Evolutionary conservation across 139 green algal genomes (phyloP).

Genomic region (Asterochloris erici): DNA sequence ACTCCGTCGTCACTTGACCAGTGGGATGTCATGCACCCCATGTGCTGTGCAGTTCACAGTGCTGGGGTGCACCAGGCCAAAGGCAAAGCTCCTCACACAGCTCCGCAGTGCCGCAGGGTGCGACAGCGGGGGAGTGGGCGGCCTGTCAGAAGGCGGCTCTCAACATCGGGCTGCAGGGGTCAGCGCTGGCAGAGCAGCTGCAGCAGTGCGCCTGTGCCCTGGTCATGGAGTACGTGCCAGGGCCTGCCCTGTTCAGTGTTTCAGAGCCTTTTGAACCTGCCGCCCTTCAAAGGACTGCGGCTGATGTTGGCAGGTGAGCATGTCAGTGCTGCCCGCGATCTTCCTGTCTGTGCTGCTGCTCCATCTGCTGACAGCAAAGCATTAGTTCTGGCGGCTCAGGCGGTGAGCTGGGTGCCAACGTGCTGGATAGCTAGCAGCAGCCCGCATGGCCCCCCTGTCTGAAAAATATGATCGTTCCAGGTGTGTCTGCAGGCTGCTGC

Average conservation of each 20-base stretch:
- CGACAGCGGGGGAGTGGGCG: slow-evolving; percentile 36
- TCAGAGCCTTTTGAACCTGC: slow-evolving; percentile 31
- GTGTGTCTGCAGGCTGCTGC: slow-evolving; percentile 42
- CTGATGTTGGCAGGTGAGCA: slow-evolving; percentile 24
- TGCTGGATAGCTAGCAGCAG: not conserved
- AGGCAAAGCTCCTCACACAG: not conserved
- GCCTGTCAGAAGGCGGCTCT: slow-evolving; percentile 19
- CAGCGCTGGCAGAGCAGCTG: slow-evolving; percentile 63
- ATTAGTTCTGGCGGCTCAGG: not conserved
- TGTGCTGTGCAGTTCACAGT: not conserved
- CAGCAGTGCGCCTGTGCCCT: slow-evolving; percentile 43
- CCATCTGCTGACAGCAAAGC: not conserved
- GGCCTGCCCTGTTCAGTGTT: slow-evolving; percentile 38
- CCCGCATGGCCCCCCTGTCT: not conserved
- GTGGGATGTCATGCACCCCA: not conserved
- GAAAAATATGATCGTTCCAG: not conserved
- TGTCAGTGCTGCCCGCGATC: not conserved
- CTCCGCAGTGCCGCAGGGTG: not conserved
- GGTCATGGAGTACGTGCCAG: slow-evolving; percentile 73
- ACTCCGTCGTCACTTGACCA: not conserved
- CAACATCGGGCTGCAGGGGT: slow-evolving; percentile 9
- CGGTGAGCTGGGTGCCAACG: not conserved
- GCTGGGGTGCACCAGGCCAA: not conserved
- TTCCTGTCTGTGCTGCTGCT: not conserved
- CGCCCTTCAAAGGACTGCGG: slow-evolving; percentile 21